These are phyloP conservation scores for Phyllosticta citribraziliensis DNA, from an alignment of 2,329 filamentous ascomycete species.

Conservation along the genomic window DNA sequence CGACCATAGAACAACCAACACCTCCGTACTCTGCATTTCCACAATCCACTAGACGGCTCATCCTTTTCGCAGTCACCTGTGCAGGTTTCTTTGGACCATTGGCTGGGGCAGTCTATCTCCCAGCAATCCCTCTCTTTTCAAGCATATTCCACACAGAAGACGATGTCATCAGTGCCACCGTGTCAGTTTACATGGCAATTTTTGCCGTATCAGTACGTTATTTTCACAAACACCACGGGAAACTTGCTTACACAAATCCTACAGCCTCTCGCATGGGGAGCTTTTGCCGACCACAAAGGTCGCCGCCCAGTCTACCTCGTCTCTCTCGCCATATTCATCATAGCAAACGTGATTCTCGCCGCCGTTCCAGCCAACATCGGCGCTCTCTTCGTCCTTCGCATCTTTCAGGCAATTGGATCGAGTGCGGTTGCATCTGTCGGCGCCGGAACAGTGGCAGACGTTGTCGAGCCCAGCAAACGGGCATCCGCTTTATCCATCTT, in stretches of 20 bases:
- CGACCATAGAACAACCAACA: background rate
- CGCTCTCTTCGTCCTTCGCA: slow-evolving; percentile 30
- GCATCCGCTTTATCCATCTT: slow-evolving; percentile 34
- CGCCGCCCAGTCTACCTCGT: slow-evolving; percentile 33
- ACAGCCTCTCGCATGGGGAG: slow-evolving; percentile 32
- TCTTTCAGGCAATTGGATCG: slow-evolving; percentile 35
- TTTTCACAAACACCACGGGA: too few species aligned
- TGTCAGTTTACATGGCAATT: slow-evolving; percentile 36
- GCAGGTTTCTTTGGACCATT: slow-evolving; percentile 36
- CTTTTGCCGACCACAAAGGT: slow-evolving; percentile 31
- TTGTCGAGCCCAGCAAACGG: slow-evolving; percentile 30
- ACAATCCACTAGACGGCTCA: slow-evolving; percentile 25
- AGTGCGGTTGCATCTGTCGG: slow-evolving; percentile 35
- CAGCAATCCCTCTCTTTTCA: slow-evolving; percentile 29
- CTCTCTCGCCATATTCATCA: slow-evolving; percentile 30
- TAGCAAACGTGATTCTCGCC: slow-evolving; percentile 32
- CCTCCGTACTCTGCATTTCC: slow-evolving; percentile 31
- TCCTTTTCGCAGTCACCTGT: slow-evolving; percentile 30
- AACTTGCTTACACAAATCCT: slow-evolving; percentile 10
- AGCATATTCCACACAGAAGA: slow-evolving; percentile 27
- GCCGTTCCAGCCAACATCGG: slow-evolving; percentile 30
- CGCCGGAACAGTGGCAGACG: slow-evolving; percentile 35
- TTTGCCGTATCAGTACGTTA: slow-evolving; percentile 28
- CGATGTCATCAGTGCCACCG: slow-evolving; percentile 33
- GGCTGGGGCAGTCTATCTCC: slow-evolving; percentile 37